These are phyloP conservation scores for Aquilaria malaccensis DNA, from an alignment of 345 rosid species.

Conservation along the genomic window DNA sequence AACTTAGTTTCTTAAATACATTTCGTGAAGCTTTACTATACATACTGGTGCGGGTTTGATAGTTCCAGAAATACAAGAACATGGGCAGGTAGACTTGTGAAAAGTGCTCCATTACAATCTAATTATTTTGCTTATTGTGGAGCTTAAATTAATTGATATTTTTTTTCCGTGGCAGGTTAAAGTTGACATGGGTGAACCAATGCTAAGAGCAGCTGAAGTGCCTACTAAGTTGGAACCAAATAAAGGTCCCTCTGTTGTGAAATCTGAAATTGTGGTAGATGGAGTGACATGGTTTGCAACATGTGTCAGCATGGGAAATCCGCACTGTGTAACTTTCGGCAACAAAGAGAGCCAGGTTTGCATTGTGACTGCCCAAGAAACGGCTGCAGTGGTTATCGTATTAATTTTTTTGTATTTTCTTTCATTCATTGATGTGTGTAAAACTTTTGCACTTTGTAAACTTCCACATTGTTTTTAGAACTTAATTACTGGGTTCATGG, in stretches of 20 bases:
- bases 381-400: not conserved
- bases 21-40: constrained; percentile 51
- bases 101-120: not conserved
- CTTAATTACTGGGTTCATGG: too few species aligned
- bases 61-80: constrained; percentile 82
- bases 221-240: constrained; percentile 73
- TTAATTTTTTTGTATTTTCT: not conserved
- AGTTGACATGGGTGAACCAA: constrained; percentile 94
- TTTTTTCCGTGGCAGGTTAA: constrained; percentile 41
- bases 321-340: constrained; percentile 87
- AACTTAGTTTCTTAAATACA: too few species aligned
- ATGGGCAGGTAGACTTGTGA: constrained; percentile 46
- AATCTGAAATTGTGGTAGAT: constrained; percentile 61
- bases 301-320: constrained; percentile 99
- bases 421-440: not conserved
- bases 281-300: constrained; percentile 86
- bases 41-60: constrained; percentile 96
- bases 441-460: not conserved
- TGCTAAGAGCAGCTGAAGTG: constrained; percentile 72
- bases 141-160: constrained; percentile 10
- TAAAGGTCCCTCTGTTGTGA: constrained; percentile 51
- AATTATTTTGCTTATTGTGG: not conserved
- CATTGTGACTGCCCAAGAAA: constrained; percentile 9
- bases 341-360: constrained; percentile 56
- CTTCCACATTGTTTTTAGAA: too few species aligned